phyloP scores from a whole-genome alignment of 1,284 basidiomycete species.

The Puccinia triticina region DNA sequence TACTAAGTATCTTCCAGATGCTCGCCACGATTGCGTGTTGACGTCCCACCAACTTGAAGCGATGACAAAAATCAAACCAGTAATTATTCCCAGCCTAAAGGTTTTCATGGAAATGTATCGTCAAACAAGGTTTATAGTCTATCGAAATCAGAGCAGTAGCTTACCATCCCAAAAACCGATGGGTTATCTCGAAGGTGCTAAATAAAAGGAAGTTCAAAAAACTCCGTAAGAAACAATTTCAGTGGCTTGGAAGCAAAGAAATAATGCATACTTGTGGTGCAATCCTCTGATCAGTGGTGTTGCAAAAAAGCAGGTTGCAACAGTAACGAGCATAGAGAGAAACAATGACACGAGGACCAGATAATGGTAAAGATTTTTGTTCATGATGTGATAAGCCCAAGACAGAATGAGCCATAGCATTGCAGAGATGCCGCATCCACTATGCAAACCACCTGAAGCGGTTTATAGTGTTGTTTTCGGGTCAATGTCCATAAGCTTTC shows the following conservation, averaged over 20 bases:
- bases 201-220: constrained; percentile 52
- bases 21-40: constrained; percentile 66
- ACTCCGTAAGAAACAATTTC: background rate
- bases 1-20: constrained; percentile 66
- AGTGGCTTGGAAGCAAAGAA: background rate
- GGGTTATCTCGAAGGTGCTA: constrained; percentile 73
- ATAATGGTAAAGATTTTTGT: constrained; percentile 66
- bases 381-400: constrained; percentile 69
- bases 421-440: constrained; percentile 71
- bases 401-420: constrained; percentile 61
- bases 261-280: constrained; percentile 70
- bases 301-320: constrained; percentile 67
- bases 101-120: constrained; percentile 68
- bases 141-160: constrained; percentile 67
- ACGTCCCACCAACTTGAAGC: constrained; percentile 69
- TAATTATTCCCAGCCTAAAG: constrained; percentile 69
- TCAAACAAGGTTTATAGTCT: constrained; percentile 65
- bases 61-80: constrained; percentile 71
- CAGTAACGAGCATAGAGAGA: constrained; percentile 66
- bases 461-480: background rate
- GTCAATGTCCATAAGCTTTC: background rate
- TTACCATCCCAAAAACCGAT: constrained; percentile 75
- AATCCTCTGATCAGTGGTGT: constrained; percentile 74
- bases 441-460: constrained; percentile 69
- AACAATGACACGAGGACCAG: constrained; percentile 69